These are phyloP conservation scores for Saccharomycopsis lassenensis DNA, from an alignment of 805 yeast species.

Conservation along the genomic window DNA sequence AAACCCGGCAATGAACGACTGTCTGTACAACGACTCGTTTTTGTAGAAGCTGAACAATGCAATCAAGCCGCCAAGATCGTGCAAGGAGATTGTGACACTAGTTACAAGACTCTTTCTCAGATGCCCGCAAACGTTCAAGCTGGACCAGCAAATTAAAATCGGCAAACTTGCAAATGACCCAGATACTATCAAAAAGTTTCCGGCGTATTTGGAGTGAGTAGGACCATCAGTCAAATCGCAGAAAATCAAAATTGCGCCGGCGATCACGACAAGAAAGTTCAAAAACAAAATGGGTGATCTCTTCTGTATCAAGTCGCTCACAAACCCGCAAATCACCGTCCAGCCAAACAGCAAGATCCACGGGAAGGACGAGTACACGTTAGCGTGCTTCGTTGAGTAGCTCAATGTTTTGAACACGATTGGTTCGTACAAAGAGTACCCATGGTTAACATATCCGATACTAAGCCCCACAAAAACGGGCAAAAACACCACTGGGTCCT, in stretches of 20 bases:
- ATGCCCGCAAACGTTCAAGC: slow-evolving; percentile 33
- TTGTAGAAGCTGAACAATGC: slow-evolving; percentile 9
- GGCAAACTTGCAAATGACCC: slow-evolving; percentile 51
- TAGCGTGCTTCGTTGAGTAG: slow-evolving; percentile 65
- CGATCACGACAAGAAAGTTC: slow-evolving; percentile 16
- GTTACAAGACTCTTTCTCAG: slow-evolving; percentile 45
- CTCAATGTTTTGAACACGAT: slow-evolving; percentile 53
- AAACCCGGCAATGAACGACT: slow-evolving; percentile 40
- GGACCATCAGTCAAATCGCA: slow-evolving; percentile 2
- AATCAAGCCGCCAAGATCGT: slow-evolving; percentile 12
- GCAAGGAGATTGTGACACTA: slow-evolving; percentile 51
- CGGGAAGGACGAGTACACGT: slow-evolving; percentile 49
- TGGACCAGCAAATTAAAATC: slow-evolving; percentile 50
- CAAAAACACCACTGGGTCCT: slow-evolving; percentile 46
- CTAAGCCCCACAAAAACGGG: slow-evolving; percentile 54
- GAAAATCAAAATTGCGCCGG: slow-evolving; percentile 8
- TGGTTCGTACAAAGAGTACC: slow-evolving; percentile 66
- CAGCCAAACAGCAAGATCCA: slow-evolving; percentile 32
- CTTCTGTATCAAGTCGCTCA: slow-evolving; percentile 33
- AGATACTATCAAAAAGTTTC: slow-evolving; percentile 31
- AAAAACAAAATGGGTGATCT: slow-evolving; percentile 33
- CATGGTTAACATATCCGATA: slow-evolving; percentile 55
- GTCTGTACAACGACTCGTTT: slow-evolving; percentile 23
- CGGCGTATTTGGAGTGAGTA: slow-evolving; percentile 10
- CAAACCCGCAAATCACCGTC: neutral